Base-by-base conservation (phyloP, 1,284 basidiomycete genomes). In the Erythrobasidium hasegawianum region DNA sequence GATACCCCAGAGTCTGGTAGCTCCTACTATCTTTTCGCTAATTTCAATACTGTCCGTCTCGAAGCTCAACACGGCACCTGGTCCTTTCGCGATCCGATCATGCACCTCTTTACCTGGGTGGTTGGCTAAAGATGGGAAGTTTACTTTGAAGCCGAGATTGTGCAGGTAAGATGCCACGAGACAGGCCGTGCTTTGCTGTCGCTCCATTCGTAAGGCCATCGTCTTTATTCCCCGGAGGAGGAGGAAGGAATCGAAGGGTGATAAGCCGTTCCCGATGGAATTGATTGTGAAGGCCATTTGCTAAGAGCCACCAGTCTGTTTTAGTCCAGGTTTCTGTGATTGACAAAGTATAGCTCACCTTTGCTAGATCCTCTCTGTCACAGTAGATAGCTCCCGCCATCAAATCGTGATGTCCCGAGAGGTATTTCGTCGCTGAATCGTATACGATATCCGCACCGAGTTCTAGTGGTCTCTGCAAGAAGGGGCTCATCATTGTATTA, bases 401-500 rank as follows among this genome's bases (percentile, higher is more conserved):
- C 69, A 99, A 85, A 77, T 99, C 96, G 79, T 99, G 96, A 77
- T 99, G 96, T 2, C 96, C 96, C 59, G 88, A 90, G 57, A 99
- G 83, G 78, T 97, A 99, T 79, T 99, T 99, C 45, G 96, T 98
- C 10, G 87, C 96, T 68, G 91, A 95, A 78, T 99, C 96, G 76
- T 98, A 98, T 16, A 97, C 94, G 58, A 98, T 86, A 76, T 99
- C 96, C 53, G 89, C 91, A 27, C 96, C 96, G 69, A 96, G 87
- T 76, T 97, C 92, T 58, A 98, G 84, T 1, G 96, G 96, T 61
- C 94, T 83, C 79, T 97, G 94, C 18, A 98, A 83, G 79, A 97
- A 98, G 10, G 96, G 96, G 75, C 93, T 97, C 94, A 98, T 97
- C 96, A 98, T 98, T 70, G 96, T 98, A 79, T 99, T 99, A 79